Conservation (phyloP, 148 eudicot species). For the Cornus suecica region DNA sequence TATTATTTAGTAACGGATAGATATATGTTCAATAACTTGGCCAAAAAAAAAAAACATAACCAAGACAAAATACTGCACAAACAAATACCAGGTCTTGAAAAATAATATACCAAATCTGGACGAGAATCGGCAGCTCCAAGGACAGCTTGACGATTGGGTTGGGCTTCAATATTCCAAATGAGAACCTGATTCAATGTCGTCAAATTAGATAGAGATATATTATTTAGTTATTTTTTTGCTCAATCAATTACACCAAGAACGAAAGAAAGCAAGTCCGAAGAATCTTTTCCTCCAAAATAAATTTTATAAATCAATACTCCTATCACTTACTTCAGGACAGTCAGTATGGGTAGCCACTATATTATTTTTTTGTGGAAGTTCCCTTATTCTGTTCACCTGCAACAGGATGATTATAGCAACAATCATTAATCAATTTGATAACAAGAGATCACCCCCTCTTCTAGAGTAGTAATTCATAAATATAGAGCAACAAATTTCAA, state of each 20-base stretch:
- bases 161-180: constrained; percentile 90
- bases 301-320: background rate
- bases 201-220: background rate
- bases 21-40: too few relatives aligned
- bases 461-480: background rate
- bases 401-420: constrained; percentile 3
- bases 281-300: background rate
- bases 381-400: constrained; percentile 97
- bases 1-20: background rate
- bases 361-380: constrained; percentile 85
- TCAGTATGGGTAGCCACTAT: constrained; percentile 95
- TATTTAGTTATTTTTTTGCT: background rate
- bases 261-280: background rate
- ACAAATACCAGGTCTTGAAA: background rate
- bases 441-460: background rate
- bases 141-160: constrained; percentile 83
- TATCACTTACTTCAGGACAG: constrained; percentile 78
- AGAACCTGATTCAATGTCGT: constrained; percentile 47
- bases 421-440: background rate
- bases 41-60: too few relatives aligned
- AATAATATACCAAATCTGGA: constrained; percentile 69
- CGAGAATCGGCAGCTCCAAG: constrained; percentile 79
- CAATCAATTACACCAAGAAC: background rate
- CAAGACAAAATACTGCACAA: background rate
- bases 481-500: background rate